Conservation (phyloP, 1,139 yeast species). For the Wickerhamiella infanticola region DNA sequence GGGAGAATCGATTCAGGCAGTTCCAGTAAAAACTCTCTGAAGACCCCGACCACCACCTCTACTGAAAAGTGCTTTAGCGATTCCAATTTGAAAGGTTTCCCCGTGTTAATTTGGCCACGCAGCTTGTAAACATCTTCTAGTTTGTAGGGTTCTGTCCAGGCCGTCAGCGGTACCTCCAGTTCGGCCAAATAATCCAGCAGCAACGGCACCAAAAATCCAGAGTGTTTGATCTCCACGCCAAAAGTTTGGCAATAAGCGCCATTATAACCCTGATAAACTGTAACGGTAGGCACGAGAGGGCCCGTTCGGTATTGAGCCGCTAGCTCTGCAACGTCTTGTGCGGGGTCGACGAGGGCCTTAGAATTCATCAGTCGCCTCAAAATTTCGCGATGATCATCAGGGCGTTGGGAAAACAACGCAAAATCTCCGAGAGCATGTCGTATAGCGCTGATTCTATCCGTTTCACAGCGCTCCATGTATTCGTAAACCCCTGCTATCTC, state of each 20-base stretch:
- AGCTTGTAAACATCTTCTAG: conserved; percentile 50
- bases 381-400: conserved; percentile 19
- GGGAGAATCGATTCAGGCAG: conserved; percentile 71
- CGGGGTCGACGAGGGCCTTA: conserved; percentile 49
- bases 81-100: conserved; percentile 25
- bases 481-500: conserved; percentile 47
- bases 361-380: conserved; percentile 35
- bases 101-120: conserved; percentile 43
- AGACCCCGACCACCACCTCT: conserved; percentile 45
- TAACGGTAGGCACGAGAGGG: conserved; percentile 51
- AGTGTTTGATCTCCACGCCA: conserved; percentile 62
- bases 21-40: conserved; percentile 62
- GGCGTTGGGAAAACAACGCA: conserved; percentile 37
- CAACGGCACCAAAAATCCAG: conserved; percentile 49
- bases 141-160: conserved; percentile 16
- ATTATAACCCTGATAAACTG: conserved; percentile 56
- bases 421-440: conserved; percentile 55
- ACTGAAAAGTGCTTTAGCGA: conserved; percentile 27
- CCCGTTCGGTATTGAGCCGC: conserved; percentile 55
- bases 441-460: conserved; percentile 52
- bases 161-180: conserved; percentile 14
- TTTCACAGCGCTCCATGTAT: conserved; percentile 63
- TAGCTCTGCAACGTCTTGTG: conserved; percentile 42
- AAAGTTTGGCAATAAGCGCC: conserved; percentile 43
- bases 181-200: conserved; percentile 38